Percentiles rank a stretch among this genome's conserved stretches.
These are phyloP conservation scores for Corymbia calophylla DNA, from an alignment of 441 rosid genomes.

Conservation along the genomic window DNA sequence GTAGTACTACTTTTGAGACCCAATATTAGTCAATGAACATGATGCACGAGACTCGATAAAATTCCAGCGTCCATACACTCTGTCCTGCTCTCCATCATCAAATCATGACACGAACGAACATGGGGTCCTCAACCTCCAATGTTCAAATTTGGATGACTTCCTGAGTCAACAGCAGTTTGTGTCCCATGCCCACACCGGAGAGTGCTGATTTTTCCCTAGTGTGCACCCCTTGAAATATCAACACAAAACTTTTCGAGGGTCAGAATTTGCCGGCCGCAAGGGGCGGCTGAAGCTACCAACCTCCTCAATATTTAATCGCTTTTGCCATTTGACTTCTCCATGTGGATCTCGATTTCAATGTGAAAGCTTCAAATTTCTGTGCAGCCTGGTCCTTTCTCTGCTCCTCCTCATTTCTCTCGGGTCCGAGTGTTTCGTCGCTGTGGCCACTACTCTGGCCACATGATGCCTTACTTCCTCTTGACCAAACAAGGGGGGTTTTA, in stretches of 20 bases:
- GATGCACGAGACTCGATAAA: neutral
- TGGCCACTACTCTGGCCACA: neutral
- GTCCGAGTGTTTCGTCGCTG: neutral
- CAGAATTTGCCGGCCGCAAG: neutral
- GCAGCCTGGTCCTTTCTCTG: neutral
- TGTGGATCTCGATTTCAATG: neutral
- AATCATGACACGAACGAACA: neutral
- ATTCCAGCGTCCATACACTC: neutral
- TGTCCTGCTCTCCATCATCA: neutral
- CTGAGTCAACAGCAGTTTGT: neutral
- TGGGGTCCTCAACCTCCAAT: neutral
- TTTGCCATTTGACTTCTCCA: neutral
- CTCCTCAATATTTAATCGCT: neutral
- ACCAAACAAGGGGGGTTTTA: neutral
- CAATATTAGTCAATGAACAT: neutral
- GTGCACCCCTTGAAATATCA: neutral
- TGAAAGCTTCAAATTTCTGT: neutral
- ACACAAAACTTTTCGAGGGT: neutral
- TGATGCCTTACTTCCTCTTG: neutral
- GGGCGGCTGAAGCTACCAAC: neutral
- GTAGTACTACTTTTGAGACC: neutral
- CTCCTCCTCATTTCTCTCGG: neutral
- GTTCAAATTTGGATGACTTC: neutral
- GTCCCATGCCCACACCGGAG: neutral
- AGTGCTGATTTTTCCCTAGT: neutral